Percentiles rank a stretch among this genome's conserved stretches.
Conservation (phyloP, 2,329 filamentous ascomycete genomes). For the Diaporthe helianthi region DNA sequence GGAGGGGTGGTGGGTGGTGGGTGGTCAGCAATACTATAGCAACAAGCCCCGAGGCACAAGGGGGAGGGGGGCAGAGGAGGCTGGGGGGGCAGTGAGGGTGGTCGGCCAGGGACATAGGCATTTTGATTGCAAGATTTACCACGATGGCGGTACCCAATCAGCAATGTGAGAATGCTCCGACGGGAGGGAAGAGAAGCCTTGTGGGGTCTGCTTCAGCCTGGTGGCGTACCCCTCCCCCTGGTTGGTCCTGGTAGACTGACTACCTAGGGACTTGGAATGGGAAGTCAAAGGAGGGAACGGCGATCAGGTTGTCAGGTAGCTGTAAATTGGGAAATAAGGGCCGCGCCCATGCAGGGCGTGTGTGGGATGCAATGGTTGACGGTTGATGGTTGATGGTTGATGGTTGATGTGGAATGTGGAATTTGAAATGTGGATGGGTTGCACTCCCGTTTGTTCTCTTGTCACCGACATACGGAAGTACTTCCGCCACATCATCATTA, state of each 20-base stretch:
- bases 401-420: too few relatives aligned
- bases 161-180: background rate
- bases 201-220: background rate
- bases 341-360: background rate
- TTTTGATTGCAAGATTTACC: slow-evolving; percentile 6
- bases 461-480: background rate
- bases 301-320: background rate
- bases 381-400: too few relatives aligned
- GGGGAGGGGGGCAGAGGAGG: background rate
- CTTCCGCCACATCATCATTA: background rate
- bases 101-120: background rate
- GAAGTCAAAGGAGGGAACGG: background rate
- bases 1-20: too few relatives aligned
- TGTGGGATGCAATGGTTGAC: slow-evolving; percentile 19
- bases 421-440: too few relatives aligned
- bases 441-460: background rate
- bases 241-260: background rate
- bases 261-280: background rate
- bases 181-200: slow-evolving; percentile 1
- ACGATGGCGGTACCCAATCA: slow-evolving; percentile 22
- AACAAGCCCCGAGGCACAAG: slow-evolving; percentile 8
- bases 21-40: background rate
- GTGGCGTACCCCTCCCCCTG: background rate
- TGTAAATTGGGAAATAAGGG: background rate
- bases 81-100: too few relatives aligned